phyloP scores from a whole-genome alignment of 2,329 filamentous ascomycete species.

The Magnaporthiopsis rhizophila region DNA sequence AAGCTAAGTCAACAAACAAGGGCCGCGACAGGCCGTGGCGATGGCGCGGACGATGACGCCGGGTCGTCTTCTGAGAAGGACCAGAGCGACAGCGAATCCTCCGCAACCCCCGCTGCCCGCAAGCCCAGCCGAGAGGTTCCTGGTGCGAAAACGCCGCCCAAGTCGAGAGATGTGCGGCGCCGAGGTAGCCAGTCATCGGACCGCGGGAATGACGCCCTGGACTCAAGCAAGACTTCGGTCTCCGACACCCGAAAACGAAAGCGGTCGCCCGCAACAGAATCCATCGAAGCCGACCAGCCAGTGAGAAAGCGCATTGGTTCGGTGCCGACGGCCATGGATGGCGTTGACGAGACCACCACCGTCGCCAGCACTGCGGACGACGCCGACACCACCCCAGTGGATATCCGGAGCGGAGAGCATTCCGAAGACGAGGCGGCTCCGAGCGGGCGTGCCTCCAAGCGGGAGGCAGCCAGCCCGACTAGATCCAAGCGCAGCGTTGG shows the following conservation, averaged over 20 bases:
- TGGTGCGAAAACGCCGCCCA: constrained; percentile 19
- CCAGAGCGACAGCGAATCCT: constrained; percentile 16
- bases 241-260: constrained; percentile 41
- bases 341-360: constrained; percentile 27
- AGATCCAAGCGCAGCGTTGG: constrained; percentile 23
- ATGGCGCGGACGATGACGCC: constrained; percentile 28
- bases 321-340: constrained; percentile 28
- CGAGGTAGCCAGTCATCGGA: constrained; percentile 9
- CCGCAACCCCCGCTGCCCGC: not conserved
- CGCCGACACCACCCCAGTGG: constrained; percentile 15
- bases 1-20: constrained; percentile 54
- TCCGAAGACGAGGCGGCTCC: constrained; percentile 21
- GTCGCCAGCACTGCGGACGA: constrained; percentile 22
- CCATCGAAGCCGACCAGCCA: constrained; percentile 38
- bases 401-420: constrained; percentile 22
- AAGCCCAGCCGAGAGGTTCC: constrained; percentile 1
- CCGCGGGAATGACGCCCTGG: constrained; percentile 17
- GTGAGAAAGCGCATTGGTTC: constrained; percentile 47
- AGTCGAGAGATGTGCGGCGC: constrained; percentile 10
- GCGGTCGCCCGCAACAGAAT: constrained; percentile 36
- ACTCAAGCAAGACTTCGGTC: constrained; percentile 20
- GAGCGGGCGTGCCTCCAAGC: constrained; percentile 14
- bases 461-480: constrained; percentile 15
- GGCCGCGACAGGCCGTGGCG: constrained; percentile 19
- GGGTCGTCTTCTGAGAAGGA: constrained; percentile 22